Percentiles rank a stretch among this genome's conserved stretches.
These are phyloP conservation scores for Saprolegnia parasitica DNA, from an alignment of 352 stramenopile species.

Conservation along the genomic window DNA sequence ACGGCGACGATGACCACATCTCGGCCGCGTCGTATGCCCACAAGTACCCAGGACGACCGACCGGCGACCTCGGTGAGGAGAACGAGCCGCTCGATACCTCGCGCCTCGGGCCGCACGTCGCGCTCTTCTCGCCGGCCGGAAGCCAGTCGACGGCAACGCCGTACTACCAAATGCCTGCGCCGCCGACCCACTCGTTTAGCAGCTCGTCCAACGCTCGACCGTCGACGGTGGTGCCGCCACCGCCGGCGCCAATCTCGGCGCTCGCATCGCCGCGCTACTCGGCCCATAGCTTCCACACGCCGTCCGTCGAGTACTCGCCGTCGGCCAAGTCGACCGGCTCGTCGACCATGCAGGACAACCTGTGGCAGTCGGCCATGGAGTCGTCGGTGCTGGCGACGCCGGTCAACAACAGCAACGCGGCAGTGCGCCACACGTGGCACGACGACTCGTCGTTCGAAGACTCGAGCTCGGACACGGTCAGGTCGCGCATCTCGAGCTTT, in stretches of 20 bases:
- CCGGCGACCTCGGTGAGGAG: not conserved
- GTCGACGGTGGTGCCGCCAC: not conserved
- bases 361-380: not conserved
- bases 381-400: not conserved
- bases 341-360: not conserved
- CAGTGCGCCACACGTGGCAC: not conserved
- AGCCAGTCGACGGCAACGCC: not conserved
- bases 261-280: not conserved
- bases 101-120: not conserved
- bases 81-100: not conserved
- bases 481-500: not conserved
- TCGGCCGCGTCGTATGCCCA: not conserved
- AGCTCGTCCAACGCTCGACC: not conserved
- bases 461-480: not conserved
- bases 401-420: not conserved
- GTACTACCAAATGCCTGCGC: too few relatives aligned
- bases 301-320: not conserved
- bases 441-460: not conserved
- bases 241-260: not conserved
- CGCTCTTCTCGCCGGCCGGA: not conserved
- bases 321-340: not conserved
- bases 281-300: not conserved
- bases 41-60: not conserved
- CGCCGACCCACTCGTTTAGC: not conserved
- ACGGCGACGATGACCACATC: constrained; percentile 18